phyloP scores from a whole-genome alignment of 2,329 filamentous ascomycete genomes.

The Epichloe gansuensis region DNA sequence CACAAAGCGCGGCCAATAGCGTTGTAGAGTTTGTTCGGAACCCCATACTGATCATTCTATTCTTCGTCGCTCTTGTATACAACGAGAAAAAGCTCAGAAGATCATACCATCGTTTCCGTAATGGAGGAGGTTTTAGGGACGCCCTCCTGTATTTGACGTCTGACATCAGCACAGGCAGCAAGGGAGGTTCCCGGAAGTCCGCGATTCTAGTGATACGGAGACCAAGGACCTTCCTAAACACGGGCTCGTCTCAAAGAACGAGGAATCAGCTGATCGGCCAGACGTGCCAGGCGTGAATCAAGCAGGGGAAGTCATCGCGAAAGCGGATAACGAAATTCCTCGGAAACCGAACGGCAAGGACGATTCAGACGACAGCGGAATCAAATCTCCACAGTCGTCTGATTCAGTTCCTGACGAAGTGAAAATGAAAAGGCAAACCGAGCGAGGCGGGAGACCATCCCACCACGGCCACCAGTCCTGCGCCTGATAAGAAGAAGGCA shows the following conservation, averaged over 20 bases:
- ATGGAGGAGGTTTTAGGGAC: conserved; percentile 19
- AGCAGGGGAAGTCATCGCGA: not conserved
- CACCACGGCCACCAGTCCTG: not conserved
- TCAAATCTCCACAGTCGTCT: not conserved
- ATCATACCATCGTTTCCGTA: conserved; percentile 23
- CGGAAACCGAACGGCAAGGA: not conserved
- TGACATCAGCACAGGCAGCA: not conserved
- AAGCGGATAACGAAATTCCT: not conserved
- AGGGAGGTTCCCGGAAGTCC: not conserved
- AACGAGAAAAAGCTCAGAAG: conserved; percentile 34
- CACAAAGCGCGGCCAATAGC: conserved; percentile 35
- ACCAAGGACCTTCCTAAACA: not conserved
- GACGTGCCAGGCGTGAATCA: not conserved
- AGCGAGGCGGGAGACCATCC: not conserved
- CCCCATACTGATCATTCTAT: conserved; percentile 36
- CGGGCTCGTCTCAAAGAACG: not conserved
- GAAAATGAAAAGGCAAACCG: not conserved
- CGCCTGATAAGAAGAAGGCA: conserved; percentile 48
- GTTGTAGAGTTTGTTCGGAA: conserved; percentile 45
- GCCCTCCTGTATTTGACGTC: conserved; percentile 8
- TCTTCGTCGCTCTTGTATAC: conserved; percentile 30
- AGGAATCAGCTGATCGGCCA: not conserved
- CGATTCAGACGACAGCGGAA: not conserved
- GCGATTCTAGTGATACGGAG: not conserved
- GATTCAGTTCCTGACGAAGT: not conserved